Base-by-base conservation (phyloP, 2,329 filamentous ascomycete genomes). In the Septoria linicola region DNA sequence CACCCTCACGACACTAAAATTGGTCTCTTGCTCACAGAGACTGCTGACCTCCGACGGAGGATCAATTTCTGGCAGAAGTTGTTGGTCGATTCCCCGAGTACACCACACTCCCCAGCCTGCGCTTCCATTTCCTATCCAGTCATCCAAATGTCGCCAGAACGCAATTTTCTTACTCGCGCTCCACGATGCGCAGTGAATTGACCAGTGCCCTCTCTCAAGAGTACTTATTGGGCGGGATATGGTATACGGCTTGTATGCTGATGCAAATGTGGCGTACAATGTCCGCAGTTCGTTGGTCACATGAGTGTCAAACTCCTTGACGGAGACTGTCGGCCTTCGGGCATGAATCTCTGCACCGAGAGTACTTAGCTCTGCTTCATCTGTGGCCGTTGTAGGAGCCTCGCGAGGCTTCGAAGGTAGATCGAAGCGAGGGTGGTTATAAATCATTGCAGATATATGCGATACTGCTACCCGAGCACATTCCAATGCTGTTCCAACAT, bases 131-230 rank as follows among this genome's bases (percentile, higher is more conserved):
- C 72, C 72, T 27, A 95, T 71, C 41, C 82, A 80, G 13, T 83
- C 77, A 4, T 73, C 73, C 19, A 90, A 70, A 43, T 79, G 83
- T 0, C 70, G 68, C 86, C 87, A 91, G 6, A 83, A 77, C 2
- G 76, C 71, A 13, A 73, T 66, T 42, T 80, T 78, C 3, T 76
- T 62, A 0, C 70, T 66, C 0, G 64, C 45, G 0, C 71, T 64
- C 85, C 85, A 89, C 1, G 59, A 43, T 0, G 69, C 64, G 58
- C 79, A 83, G 57, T 83, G 73, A 3, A 96, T 62, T 2, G 75
- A 68, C 91, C 91, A 96, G 68, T 87, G 83, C 0, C 90, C 91
- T 13, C 91, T 78, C 66, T 95, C 89, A 31, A 85, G 79, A 0
- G 71, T 69, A 2, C 76, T 70, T 1, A 86, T 70, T 0, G 68